These are phyloP conservation scores for Vitis rotundifolia DNA, from an alignment of 164 flowering plant genomes.

Conservation along the genomic window DNA sequence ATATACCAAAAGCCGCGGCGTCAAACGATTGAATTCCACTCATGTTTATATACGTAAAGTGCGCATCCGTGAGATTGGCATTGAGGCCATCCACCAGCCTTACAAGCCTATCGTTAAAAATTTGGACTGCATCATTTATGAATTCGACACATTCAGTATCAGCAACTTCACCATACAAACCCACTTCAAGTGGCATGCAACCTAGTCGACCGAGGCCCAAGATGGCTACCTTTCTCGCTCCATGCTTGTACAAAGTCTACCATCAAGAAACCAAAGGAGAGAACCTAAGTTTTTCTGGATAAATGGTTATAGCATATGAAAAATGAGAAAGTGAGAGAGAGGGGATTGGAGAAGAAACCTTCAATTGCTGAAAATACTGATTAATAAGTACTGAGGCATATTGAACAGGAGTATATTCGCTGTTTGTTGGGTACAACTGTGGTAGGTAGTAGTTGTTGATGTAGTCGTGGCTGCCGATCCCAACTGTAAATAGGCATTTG, in stretches of 20 bases:
- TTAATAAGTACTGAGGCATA: slow-evolving; percentile 16
- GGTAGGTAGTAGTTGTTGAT: slow-evolving; percentile 53
- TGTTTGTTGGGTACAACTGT: slow-evolving; percentile 4
- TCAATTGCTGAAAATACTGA: slow-evolving; percentile 16
- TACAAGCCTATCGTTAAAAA: neutral
- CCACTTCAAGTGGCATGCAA: slow-evolving; percentile 2
- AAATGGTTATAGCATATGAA: too few relatives aligned
- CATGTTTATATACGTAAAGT: too few relatives aligned
- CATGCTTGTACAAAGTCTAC: slow-evolving; percentile 1
- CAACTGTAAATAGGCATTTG: slow-evolving; percentile 34
- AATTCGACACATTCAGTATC: neutral
- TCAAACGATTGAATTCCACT: too few relatives aligned
- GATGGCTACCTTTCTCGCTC: slow-evolving; percentile 13
- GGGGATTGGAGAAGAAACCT: slow-evolving; percentile 7
- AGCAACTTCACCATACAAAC: neutral
- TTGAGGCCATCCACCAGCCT: too few relatives aligned
- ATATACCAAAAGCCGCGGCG: too few relatives aligned
- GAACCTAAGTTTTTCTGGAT: too few relatives aligned
- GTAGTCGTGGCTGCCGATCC: slow-evolving; percentile 53
- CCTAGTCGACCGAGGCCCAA: slow-evolving; percentile 8
- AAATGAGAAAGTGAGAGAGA: too few relatives aligned
- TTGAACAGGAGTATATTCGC: slow-evolving; percentile 14
- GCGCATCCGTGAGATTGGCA: too few relatives aligned
- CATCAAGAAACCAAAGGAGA: too few relatives aligned
- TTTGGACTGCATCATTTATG: neutral